phyloP scores from a whole-genome alignment of 352 stramenopile genomes.

The Detonula confervacea region DNA sequence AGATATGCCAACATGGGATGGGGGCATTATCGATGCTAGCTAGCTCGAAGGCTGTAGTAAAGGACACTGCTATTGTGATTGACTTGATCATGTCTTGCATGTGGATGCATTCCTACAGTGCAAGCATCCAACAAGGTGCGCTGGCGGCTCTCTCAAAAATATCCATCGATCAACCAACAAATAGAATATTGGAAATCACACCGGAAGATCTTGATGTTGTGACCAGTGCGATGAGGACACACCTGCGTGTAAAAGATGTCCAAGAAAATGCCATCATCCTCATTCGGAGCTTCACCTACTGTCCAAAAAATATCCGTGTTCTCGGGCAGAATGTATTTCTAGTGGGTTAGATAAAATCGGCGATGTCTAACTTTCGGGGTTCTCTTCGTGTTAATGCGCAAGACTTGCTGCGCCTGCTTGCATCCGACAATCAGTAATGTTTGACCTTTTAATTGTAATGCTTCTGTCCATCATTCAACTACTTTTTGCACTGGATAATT shows the following conservation, averaged over 20 bases:
- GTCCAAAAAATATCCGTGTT: background rate
- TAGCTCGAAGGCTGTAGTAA: slow-evolving; percentile 1
- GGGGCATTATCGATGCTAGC: slow-evolving; percentile 5
- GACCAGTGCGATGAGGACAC: slow-evolving; percentile 17
- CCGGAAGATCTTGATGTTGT: slow-evolving; percentile 5
- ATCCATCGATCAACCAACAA: background rate
- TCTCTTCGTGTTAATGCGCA: background rate
- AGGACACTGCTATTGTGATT: background rate
- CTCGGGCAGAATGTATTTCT: slow-evolving; percentile 1
- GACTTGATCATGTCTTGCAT: slow-evolving; percentile 17
- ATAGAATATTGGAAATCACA: background rate
- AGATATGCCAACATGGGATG: slow-evolving; percentile 11
- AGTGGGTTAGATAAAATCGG: background rate
- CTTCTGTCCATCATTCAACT: too few species aligned
- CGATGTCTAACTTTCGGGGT: background rate
- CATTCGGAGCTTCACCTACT: slow-evolving; percentile 8
- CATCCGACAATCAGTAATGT: background rate
- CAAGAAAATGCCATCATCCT: slow-evolving; percentile 20
- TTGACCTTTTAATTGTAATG: too few species aligned
- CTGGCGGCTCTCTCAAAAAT: slow-evolving; percentile 7
- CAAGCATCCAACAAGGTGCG: background rate
- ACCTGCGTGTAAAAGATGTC: background rate
- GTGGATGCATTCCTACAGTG: slow-evolving; percentile 18
- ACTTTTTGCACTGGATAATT: too few species aligned
- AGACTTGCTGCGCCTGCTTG: slow-evolving; percentile 1